A percentile compares a stretch with the other conserved stretches of the same genome.
These are phyloP conservation scores for Bretschneidera sinensis DNA, from an alignment of 345 rosid species.

Conservation along the genomic window DNA sequence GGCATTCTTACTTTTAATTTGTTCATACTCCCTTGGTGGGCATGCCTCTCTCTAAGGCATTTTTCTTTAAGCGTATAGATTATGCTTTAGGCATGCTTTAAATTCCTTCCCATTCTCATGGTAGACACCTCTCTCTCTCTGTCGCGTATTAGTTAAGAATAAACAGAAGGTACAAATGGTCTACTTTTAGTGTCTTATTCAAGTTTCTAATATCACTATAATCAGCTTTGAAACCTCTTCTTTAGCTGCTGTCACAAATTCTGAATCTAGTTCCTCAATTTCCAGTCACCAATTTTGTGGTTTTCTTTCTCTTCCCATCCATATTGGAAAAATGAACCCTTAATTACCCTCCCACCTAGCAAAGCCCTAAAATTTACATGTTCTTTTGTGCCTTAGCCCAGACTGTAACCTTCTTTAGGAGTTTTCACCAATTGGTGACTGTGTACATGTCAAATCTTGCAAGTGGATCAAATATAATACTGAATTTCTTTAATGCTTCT, in stretches of 20 bases:
- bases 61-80: too few relatives aligned
- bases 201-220: not conserved
- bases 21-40: not conserved
- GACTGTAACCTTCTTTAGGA: not conserved
- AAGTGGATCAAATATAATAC: not conserved
- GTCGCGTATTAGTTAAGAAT: not conserved
- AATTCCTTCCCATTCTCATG: not conserved
- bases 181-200: not conserved
- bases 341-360: not conserved
- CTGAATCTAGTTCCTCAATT: not conserved
- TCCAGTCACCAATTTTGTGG: not conserved
- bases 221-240: not conserved
- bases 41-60: too few relatives aligned
- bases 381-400: not conserved
- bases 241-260: not conserved
- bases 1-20: not conserved
- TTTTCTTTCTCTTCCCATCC: not conserved
- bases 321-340: not conserved
- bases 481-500: slow-evolving; percentile 6
- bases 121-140: not conserved
- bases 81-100: not conserved
- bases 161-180: not conserved
- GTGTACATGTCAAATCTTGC: not conserved
- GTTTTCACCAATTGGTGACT: not conserved
- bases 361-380: not conserved